Base-by-base conservation (phyloP, 805 yeast genomes). In the Lipomyces starkeyi region DNA sequence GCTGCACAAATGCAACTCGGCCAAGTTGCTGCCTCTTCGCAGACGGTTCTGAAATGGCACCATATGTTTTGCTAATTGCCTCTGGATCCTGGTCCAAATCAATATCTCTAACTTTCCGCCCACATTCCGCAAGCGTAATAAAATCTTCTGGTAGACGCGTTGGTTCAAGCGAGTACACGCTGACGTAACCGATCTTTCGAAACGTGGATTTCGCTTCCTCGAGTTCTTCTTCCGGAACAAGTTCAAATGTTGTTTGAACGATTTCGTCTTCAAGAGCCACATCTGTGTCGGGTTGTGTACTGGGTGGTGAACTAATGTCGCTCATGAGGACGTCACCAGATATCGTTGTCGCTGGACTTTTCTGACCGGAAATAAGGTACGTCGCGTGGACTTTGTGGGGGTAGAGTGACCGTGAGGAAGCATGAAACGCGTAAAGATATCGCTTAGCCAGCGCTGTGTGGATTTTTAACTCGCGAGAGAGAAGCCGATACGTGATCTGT, bases 91-190 rank as follows among this genome's bases (percentile, higher is more conserved):
- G 53, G 27, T 14, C 32, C 3, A 61, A 32, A 25, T 68, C 67
- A 22, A 62, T 34, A 3, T 64, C 66, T 27, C 65, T 63, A 4
- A 62, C 71, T 25, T 34, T n/a, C 14, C 66, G 63, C 25, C 58
- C 64, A 25, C 68, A 64, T n/a, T 68, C 69, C 27, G 66, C 53
- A 11, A 68, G 59, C 17, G 34, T 25, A 13, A 57, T 47, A 20
- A 67, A 54, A 49, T 67, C 68, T 40, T 60, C 66, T 3, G 63
- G 43, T 17, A 65, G 59, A 25, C 43, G 52, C 20, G 58, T 35
- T 1, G 72, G 71, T 14, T 66, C 67, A 17, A 69, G 49, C 13
- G 72, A 66, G 35, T 69, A 69, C 34, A 69, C 62, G 53, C 63
- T 67, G 6, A 67, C 54, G 54, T 47, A 29, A 32, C 32, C 56